Percentiles rank a stretch among this genome's conserved stretches.
Conservation (phyloP, 2,329 filamentous ascomycete genomes). For the Monilinia laxa region DNA sequence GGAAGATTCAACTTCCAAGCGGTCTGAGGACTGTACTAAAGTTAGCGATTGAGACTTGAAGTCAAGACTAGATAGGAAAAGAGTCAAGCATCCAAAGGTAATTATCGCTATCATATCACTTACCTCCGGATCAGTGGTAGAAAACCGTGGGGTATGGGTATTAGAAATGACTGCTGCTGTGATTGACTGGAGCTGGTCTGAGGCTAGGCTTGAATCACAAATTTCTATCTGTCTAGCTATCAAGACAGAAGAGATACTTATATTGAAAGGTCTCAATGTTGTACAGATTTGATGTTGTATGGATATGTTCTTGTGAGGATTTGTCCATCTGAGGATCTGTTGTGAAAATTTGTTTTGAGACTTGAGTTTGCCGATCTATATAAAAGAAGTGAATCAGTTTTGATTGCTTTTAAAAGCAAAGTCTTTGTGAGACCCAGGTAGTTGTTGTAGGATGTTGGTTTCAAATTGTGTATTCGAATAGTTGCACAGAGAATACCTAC, state of each 20-base stretch:
- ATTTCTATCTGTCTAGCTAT: not conserved
- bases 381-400: not conserved
- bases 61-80: not conserved
- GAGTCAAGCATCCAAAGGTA: not conserved
- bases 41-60: not conserved
- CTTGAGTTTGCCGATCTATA: not conserved
- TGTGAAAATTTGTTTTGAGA: no score
- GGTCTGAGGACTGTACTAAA: not conserved
- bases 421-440: not conserved
- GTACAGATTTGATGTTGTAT: not conserved
- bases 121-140: not conserved
- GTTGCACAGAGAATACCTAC: not conserved
- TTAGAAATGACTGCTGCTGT: not conserved
- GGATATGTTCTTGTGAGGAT: no score
- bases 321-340: no score
- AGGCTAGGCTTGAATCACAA: not conserved
- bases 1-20: not conserved
- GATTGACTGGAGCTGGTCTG: not conserved
- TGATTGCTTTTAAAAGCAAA: no score
- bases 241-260: not conserved
- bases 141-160: not conserved
- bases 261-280: not conserved
- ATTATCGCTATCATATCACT: not conserved
- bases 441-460: not conserved
- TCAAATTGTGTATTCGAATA: not conserved